Percentiles rank a stretch among this genome's conserved stretches.
Conservation (phyloP, 169 alveolate genomes). For the Eimeria falciformis region DNA sequence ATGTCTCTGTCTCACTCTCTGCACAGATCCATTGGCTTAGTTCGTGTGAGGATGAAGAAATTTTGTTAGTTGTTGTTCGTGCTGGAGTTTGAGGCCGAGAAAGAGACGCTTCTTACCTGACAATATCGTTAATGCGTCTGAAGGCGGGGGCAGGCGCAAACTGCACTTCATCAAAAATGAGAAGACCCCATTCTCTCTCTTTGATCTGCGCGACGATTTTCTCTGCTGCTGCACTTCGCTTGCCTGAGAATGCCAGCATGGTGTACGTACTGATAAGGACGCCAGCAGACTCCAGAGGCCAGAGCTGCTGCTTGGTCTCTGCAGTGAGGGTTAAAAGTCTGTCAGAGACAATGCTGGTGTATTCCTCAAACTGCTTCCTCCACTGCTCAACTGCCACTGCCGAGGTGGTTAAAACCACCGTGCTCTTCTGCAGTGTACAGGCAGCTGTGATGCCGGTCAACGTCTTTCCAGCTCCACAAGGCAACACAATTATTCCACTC, state of each 20-base stretch:
- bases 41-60: too few relatives aligned
- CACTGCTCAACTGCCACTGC: slow-evolving; percentile 94
- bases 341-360: slow-evolving; percentile 92
- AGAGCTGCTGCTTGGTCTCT: slow-evolving; percentile 92
- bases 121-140: slow-evolving; percentile 90
- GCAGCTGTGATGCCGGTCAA: slow-evolving; percentile 98
- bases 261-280: slow-evolving; percentile 97
- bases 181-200: slow-evolving; percentile 97
- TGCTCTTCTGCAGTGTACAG: slow-evolving; percentile 95
- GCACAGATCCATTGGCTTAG: background rate
- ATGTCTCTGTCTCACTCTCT: background rate
- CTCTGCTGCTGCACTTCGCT: slow-evolving; percentile 92
- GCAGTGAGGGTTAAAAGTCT: slow-evolving; percentile 96
- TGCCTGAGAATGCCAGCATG: slow-evolving; percentile 95
- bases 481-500: slow-evolving; percentile 99
- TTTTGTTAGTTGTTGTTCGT: too few relatives aligned
- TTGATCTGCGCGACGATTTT: slow-evolving; percentile 90
- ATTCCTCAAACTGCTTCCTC: slow-evolving; percentile 92
- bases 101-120: slow-evolving; percentile 78
- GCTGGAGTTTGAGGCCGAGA: too few relatives aligned
- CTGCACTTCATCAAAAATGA: slow-evolving; percentile 99
- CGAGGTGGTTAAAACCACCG: slow-evolving; percentile 90
- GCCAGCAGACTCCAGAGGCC: slow-evolving; percentile 93
- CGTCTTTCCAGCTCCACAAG: slow-evolving; percentile 99
- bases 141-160: slow-evolving; percentile 99